Percentiles rank a stretch among this genome's conserved stretches.
phyloP scores from a whole-genome alignment of 352 stramenopile species.

The Paralagenidium karlingii region DNA sequence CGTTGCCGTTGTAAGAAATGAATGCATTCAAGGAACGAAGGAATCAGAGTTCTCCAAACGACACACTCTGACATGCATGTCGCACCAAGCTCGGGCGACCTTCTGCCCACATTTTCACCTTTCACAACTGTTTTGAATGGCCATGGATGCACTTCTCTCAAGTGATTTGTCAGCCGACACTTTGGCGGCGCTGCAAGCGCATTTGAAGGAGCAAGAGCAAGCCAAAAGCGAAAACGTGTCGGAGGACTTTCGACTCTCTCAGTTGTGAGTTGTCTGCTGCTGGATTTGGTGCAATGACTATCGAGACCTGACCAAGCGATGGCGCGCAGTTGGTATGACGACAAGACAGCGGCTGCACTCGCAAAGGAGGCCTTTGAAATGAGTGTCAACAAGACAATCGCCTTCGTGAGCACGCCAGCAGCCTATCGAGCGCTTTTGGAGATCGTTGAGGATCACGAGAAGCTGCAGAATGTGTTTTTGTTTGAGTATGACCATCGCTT shows the following conservation, averaged over 20 bases:
- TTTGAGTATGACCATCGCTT: constrained; percentile 39
- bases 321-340: constrained; percentile 28
- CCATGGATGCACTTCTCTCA: constrained; percentile 26
- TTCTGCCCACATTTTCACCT: no score
- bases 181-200: constrained; percentile 25
- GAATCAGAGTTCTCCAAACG: no score
- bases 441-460: constrained; percentile 13
- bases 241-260: constrained; percentile 35
- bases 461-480: constrained; percentile 28
- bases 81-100: no score
- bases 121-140: no score
- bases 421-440: constrained; percentile 24
- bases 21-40: no score
- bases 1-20: no score
- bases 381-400: constrained; percentile 22
- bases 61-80: no score
- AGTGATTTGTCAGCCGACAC: constrained; percentile 28
- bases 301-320: not conserved
- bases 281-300: not conserved
- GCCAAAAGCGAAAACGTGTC: constrained; percentile 25
- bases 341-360: constrained; percentile 21
- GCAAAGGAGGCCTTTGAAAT: constrained; percentile 28
- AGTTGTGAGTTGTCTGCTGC: constrained; percentile 14
- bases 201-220: constrained; percentile 14
- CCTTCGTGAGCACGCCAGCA: constrained; percentile 32